A percentile compares a stretch with the other conserved stretches of the same genome.
phyloP scores from a whole-genome alignment of 768 basidiomycete species.

The Roridomyces roridus region DNA sequence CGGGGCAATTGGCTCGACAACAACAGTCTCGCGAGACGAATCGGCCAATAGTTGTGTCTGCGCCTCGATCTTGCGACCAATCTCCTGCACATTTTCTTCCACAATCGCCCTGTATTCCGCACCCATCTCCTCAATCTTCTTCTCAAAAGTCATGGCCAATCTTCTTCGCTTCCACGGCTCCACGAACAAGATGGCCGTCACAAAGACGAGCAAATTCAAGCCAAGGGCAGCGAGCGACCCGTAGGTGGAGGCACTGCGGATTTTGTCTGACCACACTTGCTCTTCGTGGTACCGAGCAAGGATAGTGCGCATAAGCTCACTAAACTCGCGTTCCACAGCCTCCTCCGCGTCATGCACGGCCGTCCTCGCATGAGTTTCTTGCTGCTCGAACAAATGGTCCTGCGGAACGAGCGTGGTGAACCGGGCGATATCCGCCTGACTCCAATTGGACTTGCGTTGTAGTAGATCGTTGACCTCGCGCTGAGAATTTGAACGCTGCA shows the following conservation, averaged over 20 bases:
- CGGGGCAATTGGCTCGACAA: neutral
- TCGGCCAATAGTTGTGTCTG: conserved; percentile 45
- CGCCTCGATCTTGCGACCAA: conserved; percentile 53
- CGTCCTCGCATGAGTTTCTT: conserved; percentile 73
- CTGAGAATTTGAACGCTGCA: conserved; percentile 83
- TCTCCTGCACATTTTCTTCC: conserved; percentile 52
- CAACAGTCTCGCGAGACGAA: conserved; percentile 22
- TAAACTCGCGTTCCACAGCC: conserved; percentile 86
- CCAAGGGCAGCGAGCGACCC: conserved; percentile 85
- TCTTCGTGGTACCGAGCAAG: conserved; percentile 96
- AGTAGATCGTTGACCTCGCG: conserved; percentile 95
- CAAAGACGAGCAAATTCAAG: conserved; percentile 89
- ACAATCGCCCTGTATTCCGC: conserved; percentile 58
- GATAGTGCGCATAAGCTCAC: conserved; percentile 85
- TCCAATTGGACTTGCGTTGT: conserved; percentile 94
- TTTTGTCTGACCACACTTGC: conserved; percentile 99
- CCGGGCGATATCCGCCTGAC: conserved; percentile 81
- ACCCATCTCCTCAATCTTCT: conserved; percentile 73
- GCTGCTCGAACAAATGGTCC: conserved; percentile 88
- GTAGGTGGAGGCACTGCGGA: conserved; percentile 93
- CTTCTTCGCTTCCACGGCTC: conserved; percentile 96
- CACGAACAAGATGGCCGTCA: conserved; percentile 87
- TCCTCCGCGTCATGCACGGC: conserved; percentile 74
- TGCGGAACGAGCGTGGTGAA: conserved; percentile 91
- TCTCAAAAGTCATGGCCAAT: conserved; percentile 89